Conservation (phyloP, 2,329 filamentous ascomycete genomes). For the Nannizziopsis arthrosporioides region DNA sequence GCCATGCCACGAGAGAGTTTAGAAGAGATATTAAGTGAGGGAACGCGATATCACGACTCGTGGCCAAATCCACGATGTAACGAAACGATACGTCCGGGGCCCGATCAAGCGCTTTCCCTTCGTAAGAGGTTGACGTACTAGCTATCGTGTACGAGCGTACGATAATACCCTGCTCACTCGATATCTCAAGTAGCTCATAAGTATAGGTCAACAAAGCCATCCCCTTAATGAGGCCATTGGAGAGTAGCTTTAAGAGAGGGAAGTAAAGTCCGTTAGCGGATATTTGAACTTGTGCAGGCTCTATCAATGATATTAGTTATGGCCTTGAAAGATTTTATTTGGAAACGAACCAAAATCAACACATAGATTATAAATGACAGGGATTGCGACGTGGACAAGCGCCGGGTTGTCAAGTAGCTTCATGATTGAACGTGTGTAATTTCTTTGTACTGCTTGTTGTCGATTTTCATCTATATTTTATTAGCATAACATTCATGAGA, state of each 20-base stretch:
- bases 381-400: conserved; percentile 31
- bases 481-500: neutral
- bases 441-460: conserved; percentile 28
- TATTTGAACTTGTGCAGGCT: conserved; percentile 30
- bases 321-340: neutral
- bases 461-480: conserved; percentile 32
- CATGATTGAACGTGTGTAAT: conserved; percentile 31
- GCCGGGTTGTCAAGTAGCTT: conserved; percentile 25
- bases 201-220: conserved; percentile 27
- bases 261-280: conserved; percentile 28
- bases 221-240: conserved; percentile 23
- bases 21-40: conserved; percentile 25
- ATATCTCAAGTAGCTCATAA: conserved; percentile 32
- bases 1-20: conserved; percentile 25
- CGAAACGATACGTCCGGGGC: conserved; percentile 28
- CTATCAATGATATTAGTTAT: conserved; percentile 16
- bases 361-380: conserved; percentile 38
- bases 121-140: neutral
- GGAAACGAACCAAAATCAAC: conserved; percentile 31
- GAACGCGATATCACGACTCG: conserved; percentile 20
- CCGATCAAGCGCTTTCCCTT: conserved; percentile 26
- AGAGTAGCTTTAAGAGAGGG: conserved; percentile 28
- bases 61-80: conserved; percentile 26
- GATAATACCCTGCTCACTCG: conserved; percentile 29
- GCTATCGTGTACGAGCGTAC: neutral